phyloP scores from a whole-genome alignment of 345 rosid genomes.

The Iberis pinnata region DNA sequence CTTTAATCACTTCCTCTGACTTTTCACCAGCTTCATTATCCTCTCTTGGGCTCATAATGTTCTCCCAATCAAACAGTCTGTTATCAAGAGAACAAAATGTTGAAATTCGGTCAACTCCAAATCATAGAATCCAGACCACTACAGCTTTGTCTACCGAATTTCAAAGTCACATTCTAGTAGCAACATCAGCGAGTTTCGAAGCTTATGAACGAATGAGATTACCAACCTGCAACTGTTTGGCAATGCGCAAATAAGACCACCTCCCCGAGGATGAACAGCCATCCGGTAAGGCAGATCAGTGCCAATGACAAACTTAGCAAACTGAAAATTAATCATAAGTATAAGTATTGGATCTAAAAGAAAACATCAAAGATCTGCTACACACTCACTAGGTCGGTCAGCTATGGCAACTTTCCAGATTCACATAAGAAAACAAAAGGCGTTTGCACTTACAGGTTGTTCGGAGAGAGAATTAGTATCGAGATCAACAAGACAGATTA shows the following conservation, averaged over 20 bases:
- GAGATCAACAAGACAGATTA: slow-evolving; percentile 47
- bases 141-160: too few species aligned
- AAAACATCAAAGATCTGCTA: neutral
- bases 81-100: slow-evolving; percentile 15
- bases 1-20: slow-evolving; percentile 47
- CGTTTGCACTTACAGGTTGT: slow-evolving; percentile 67
- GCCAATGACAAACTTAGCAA: slow-evolving; percentile 42
- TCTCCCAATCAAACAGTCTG: slow-evolving; percentile 75
- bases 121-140: too few species aligned
- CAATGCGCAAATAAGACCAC: slow-evolving; percentile 67
- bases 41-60: slow-evolving; percentile 32
- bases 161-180: too few species aligned
- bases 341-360: neutral
- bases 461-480: slow-evolving; percentile 53
- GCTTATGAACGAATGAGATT: neutral
- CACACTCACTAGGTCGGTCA: too few species aligned
- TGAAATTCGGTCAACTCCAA: neutral
- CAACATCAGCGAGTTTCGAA: too few species aligned
- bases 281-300: slow-evolving; percentile 79
- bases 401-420: too few species aligned
- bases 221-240: slow-evolving; percentile 65
- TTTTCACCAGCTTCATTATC: slow-evolving; percentile 38
- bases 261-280: slow-evolving; percentile 73
- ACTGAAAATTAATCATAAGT: slow-evolving; percentile 32
- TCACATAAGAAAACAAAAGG: too few species aligned